Percentiles rank a stretch among this genome's conserved stretches.
These are phyloP conservation scores for Umbelopsis sp. DNA, from an alignment of 192 early-diverging fungal genomes.

Conservation along the genomic window DNA sequence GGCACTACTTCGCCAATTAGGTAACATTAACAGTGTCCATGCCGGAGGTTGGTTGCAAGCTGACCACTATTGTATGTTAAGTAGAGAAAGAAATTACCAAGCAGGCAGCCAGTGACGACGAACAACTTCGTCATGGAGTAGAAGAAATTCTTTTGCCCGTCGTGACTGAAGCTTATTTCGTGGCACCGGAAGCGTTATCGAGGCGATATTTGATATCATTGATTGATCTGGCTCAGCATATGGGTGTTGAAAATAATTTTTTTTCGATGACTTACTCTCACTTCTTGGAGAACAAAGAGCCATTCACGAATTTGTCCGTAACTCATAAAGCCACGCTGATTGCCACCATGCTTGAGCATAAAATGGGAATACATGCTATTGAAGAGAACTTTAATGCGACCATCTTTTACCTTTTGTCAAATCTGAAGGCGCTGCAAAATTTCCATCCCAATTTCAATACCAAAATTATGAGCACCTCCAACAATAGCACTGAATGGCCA, in stretches of 20 bases:
- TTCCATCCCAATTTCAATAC: not conserved
- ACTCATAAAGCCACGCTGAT: slow-evolving; percentile 47
- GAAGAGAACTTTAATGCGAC: slow-evolving; percentile 25
- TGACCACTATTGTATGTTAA: not conserved
- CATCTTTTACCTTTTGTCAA: slow-evolving; percentile 23
- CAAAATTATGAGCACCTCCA: not conserved
- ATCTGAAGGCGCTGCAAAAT: not conserved
- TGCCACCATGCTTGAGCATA: slow-evolving; percentile 46
- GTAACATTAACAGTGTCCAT: not conserved
- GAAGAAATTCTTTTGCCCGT: slow-evolving; percentile 30
- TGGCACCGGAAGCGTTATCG: slow-evolving; percentile 34
- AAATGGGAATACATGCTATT: slow-evolving; percentile 37
- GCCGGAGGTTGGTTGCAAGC: not conserved
- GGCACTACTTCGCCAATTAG: not conserved
- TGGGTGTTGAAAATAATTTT: not conserved
- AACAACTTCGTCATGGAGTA: slow-evolving; percentile 24
- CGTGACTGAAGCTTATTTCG: slow-evolving; percentile 37
- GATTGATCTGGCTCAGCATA: slow-evolving; percentile 21
- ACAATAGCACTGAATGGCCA: not conserved
- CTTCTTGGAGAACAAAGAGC: not conserved
- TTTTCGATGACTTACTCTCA: not conserved
- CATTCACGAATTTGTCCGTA: slow-evolving; percentile 16
- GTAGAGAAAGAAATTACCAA: not conserved
- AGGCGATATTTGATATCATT: slow-evolving; percentile 39
- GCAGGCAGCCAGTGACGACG: not conserved